These are phyloP conservation scores for Irpex lacteus DNA, from an alignment of 1,284 basidiomycete genomes.

Conservation along the genomic window DNA sequence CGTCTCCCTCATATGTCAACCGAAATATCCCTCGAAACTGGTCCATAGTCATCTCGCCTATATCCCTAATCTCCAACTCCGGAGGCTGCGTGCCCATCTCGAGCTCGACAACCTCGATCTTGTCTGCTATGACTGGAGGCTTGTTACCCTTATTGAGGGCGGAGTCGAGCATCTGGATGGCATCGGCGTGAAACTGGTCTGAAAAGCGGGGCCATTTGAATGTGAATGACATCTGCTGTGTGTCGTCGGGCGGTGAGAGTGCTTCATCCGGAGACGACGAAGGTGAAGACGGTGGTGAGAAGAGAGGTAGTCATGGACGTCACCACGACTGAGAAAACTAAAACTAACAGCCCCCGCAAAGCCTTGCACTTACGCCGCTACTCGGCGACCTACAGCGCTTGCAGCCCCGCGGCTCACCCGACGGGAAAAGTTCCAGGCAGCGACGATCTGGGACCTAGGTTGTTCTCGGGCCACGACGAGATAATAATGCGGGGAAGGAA, in stretches of 20 bases:
- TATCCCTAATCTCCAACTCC: constrained; percentile 95
- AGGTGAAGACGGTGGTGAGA: constrained; percentile 1
- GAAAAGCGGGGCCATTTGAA: constrained; percentile 99
- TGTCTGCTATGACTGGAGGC: constrained; percentile 96
- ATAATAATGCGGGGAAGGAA: neutral
- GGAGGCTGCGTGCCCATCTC: constrained; percentile 99
- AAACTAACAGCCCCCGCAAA: neutral
- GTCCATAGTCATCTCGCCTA: constrained; percentile 94
- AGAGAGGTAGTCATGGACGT: constrained; percentile 1
- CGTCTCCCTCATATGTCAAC: constrained; percentile 94
- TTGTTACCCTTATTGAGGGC: constrained; percentile 98
- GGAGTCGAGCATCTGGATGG: constrained; percentile 90
- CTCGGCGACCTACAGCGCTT: constrained; percentile 4
- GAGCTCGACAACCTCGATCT: constrained; percentile 95
- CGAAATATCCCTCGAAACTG: constrained; percentile 98
- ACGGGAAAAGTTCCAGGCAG: neutral
- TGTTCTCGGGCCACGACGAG: neutral
- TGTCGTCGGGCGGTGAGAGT: constrained; percentile 1
- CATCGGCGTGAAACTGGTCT: constrained; percentile 91
- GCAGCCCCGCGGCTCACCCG: neutral
- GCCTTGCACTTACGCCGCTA: constrained; percentile 2
- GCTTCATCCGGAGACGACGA: constrained; percentile 11
- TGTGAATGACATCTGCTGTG: constrained; percentile 82
- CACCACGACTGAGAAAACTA: neutral
- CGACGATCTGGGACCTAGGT: neutral